Evolutionary conservation across 257 asterid species (phyloP).

Genomic region (Solanum clarkiae): DNA sequence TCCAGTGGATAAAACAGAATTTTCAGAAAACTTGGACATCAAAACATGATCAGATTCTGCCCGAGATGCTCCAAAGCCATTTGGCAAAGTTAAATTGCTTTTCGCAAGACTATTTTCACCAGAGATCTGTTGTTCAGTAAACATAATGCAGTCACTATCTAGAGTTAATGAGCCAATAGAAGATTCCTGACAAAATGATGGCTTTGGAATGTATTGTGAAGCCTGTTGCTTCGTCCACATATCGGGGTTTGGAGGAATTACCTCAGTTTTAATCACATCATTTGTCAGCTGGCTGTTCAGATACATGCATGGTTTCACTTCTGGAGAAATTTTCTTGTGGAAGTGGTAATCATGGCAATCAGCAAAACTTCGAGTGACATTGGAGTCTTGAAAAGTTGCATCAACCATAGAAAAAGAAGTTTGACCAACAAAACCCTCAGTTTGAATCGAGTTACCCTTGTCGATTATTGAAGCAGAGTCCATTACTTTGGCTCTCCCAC

Average conservation of each 20-base stretch:
- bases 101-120: conserved; percentile 2
- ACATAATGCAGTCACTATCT: conserved; percentile 9
- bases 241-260: conserved; percentile 41
- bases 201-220: conserved; percentile 6
- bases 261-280: conserved; percentile 43
- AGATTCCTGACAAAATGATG: conserved; percentile 12
- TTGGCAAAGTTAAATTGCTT: conserved; percentile 6
- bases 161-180: conserved; percentile 10
- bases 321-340: conserved; percentile 4
- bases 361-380: not conserved
- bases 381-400: conserved; percentile 17
- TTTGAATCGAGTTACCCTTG: conserved; percentile 7
- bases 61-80: conserved; percentile 9
- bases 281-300: conserved; percentile 15
- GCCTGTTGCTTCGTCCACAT: conserved; percentile 37
- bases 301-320: conserved; percentile 8
- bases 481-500: conserved; percentile 13
- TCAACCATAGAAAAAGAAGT: conserved; percentile 15
- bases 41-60: conserved; percentile 9
- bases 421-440: conserved; percentile 10
- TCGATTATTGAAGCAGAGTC: conserved; percentile 15
- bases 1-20: conserved; percentile 9
- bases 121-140: conserved; percentile 8
- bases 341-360: not conserved
- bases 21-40: conserved; percentile 7